Evolutionary conservation across 1,139 yeast species (phyloP), one percentile per base, ranked within the genome.

Genomic region (Blastobotrys arbuscula): DNA sequence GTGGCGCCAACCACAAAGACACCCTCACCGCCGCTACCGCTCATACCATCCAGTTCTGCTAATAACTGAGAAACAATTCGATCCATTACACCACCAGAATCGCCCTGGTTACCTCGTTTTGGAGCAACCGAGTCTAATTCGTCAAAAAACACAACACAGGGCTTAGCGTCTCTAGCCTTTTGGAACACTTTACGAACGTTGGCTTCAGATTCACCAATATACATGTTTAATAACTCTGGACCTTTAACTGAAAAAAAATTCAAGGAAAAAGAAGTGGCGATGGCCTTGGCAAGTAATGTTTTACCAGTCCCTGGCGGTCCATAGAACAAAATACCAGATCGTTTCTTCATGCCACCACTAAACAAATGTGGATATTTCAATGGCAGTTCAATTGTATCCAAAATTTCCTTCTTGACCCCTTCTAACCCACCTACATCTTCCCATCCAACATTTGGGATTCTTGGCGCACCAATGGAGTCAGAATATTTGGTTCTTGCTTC

Each of bases 251-350:
- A 86, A 68, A 92, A 90, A 66, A 92, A 92, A 63, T 92, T 92
- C 55, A 92, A 74, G 2, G 96, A 85, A 62, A 90, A 92, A 55
- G 90, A 88, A 1, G 97, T 87, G 1, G 97, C 97, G 60, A 92
- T 92, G 0, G 97, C 97, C 65, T 92, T 92, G 10, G 97, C 97
- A 52, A 92, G 73, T 39, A 92, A 73, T 0, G 98, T 92, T 63
- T 92, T 92, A 58, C 98, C 98, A 0, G 97, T 92, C 24, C 98
- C 98, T 0, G 98, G 98, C 0, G 97, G 97, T 0, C 98, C 98
- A 67, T 92, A 92, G 63, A 92, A 89, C 55, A 92, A 70, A 37
- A 92, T 86, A 50, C 98, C 98, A 63, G 95, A 84, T 66, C 97
- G 76, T 64, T 92, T 90, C 66, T 92, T 90, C 62, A 92, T 78